Base-by-base conservation (phyloP, 148 eudicot species). In the Camellia japonica region DNA sequence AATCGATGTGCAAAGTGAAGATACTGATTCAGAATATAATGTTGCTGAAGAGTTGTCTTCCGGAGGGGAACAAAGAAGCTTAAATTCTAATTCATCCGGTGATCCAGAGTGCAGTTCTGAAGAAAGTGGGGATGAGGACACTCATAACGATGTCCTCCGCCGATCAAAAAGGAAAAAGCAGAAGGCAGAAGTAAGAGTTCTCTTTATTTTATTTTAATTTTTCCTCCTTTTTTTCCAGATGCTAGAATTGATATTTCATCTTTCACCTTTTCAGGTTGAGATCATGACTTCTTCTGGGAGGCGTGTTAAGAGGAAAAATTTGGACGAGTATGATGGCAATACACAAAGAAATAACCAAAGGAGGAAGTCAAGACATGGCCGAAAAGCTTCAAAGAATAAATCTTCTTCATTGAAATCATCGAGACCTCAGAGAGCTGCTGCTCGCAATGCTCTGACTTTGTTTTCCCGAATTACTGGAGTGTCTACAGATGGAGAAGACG, bases 371-470 rank as follows among this genome's bases (percentile, higher is more conserved):
- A 87, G 85, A 79, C 84, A 78, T 78, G 87, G 90, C 49, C 84
- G 77, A 70, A 91, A 89, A 84, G 41, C 73, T 61, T 84, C 86
- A 13, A 88, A 82, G 85, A 92, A 86, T 86, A 90, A 92, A 79
- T 85, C 82, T 58, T 80, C 86, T 51, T 85, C 87, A 18, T 83
- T 84, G 16, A 94, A 92, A 86, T 88, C 91, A 38, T 87, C 86
- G 38, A 91, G 99, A 84, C 99, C 99, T 68, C 92, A 75, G 80
- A 90, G 99, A 87, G 94, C 93, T 83, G 99, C 99, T 82, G 99
- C 99, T 56, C 91, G 97, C 52, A 94, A 96, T 85, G 99, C 99
- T 68, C 92, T 91, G 78, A 87, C 86, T 79, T 83, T 92, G 64
- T 91, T 96, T 90, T 93, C 98, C 19, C 88, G 87, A 87, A 87